Evolutionary conservation across 2,329 filamentous ascomycete species (phyloP).

Genomic region (Lizonia empirigonia): DNA sequence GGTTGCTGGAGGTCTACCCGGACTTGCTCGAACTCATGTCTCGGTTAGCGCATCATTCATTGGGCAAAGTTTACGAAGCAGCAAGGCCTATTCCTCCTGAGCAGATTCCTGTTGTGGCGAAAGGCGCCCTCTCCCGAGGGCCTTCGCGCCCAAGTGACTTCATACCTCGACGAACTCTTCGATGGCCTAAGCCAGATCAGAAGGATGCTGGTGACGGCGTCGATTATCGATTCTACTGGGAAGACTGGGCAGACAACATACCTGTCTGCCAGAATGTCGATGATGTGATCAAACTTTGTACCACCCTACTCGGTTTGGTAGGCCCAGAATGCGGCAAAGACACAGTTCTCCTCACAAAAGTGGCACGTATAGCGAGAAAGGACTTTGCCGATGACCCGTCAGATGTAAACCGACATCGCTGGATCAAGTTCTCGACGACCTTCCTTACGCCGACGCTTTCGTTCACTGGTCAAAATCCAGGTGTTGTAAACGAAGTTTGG

Average conservation of each 20-base stretch:
- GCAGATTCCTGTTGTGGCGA: slow-evolving; percentile 48
- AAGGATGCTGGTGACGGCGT: slow-evolving; percentile 74
- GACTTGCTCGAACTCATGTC: slow-evolving; percentile 82
- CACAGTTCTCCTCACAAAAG: slow-evolving; percentile 74
- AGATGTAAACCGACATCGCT: slow-evolving; percentile 72
- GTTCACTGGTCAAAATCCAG: slow-evolving; percentile 81
- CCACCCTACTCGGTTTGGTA: slow-evolving; percentile 81
- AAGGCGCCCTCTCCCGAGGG: slow-evolving; percentile 56
- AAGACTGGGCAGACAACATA: slow-evolving; percentile 93
- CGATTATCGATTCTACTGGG: slow-evolving; percentile 93
- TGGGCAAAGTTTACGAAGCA: slow-evolving; percentile 73
- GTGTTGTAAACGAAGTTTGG: slow-evolving; percentile 84
- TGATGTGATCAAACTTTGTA: slow-evolving; percentile 86
- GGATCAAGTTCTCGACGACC: slow-evolving; percentile 82
- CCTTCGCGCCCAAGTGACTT: slow-evolving; percentile 67
- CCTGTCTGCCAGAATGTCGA: slow-evolving; percentile 89
- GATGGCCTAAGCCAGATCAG: slow-evolving; percentile 85
- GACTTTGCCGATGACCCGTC: slow-evolving; percentile 75
- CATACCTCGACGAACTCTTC: slow-evolving; percentile 68
- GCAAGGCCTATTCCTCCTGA: slow-evolving; percentile 55
- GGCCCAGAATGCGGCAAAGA: slow-evolving; percentile 91
- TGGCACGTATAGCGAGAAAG: slow-evolving; percentile 82
- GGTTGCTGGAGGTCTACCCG: slow-evolving; percentile 84
- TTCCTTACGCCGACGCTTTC: slow-evolving; percentile 88
- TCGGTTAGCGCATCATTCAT: slow-evolving; percentile 80